These are phyloP conservation scores for Penicillium maclennaniae DNA, from an alignment of 495 filamentous ascomycete genomes.

Conservation along the genomic window DNA sequence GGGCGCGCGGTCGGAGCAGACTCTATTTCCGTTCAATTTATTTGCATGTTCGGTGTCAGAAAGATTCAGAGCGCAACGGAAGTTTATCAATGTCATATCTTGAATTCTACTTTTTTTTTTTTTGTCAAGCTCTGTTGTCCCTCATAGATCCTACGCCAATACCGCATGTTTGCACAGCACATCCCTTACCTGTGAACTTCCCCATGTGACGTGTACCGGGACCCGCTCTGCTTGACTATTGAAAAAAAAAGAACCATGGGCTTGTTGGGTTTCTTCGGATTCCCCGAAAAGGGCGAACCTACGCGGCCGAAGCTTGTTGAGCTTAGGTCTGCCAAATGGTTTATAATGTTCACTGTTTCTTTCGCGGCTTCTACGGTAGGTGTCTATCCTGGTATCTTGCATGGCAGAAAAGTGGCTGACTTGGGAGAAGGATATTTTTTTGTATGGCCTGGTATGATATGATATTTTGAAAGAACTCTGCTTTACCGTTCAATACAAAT, in stretches of 20 bases:
- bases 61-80: not conserved
- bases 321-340: conserved; percentile 26
- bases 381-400: not conserved
- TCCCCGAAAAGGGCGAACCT: conserved; percentile 3
- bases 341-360: conserved; percentile 26
- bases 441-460: conserved; percentile 68
- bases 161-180: too few relatives aligned
- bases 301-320: conserved; percentile 21
- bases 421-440: conserved; percentile 62
- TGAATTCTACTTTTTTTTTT: not conserved
- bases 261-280: not conserved
- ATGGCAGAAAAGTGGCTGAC: conserved; percentile 6
- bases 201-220: conserved; percentile 2
- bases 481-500: too few relatives aligned
- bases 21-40: not conserved
- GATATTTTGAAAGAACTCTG: too few relatives aligned
- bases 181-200: too few relatives aligned
- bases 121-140: too few relatives aligned
- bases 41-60: not conserved
- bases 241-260: conserved; percentile 4
- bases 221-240: not conserved
- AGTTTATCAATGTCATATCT: too few relatives aligned
- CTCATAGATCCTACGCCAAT: too few relatives aligned
- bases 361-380: conserved; percentile 23
- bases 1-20: conserved; percentile 9